A percentile compares a stretch with the other conserved stretches of the same genome.
phyloP scores from a whole-genome alignment of 2,329 filamentous ascomycete species.

The Lachnellula cervina region DNA sequence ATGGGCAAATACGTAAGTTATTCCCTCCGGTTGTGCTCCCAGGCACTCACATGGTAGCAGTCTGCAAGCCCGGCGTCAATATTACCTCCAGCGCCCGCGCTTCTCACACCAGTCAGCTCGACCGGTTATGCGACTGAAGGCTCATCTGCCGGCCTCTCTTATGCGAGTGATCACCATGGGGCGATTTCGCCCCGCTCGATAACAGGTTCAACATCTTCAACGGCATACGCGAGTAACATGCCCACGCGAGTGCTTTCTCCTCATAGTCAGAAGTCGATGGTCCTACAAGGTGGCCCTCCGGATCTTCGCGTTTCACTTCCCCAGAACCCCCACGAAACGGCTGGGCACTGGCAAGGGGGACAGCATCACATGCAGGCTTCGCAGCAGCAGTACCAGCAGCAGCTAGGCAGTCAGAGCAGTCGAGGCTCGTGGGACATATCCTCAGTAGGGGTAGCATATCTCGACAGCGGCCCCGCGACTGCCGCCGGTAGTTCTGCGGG shows the following conservation, averaged over 20 bases:
- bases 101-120: conserved; percentile 31
- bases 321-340: conserved; percentile 24
- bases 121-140: conserved; percentile 29
- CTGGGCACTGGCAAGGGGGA: conserved; percentile 24
- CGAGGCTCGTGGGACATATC: conserved; percentile 32
- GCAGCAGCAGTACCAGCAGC: conserved; percentile 23
- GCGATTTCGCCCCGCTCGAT: conserved; percentile 29
- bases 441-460: conserved; percentile 17
- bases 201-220: conserved; percentile 27
- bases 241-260: conserved; percentile 27
- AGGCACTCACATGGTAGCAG: conserved; percentile 20
- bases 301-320: conserved; percentile 26
- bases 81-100: conserved; percentile 25
- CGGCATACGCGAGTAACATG: conserved; percentile 21
- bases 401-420: conserved; percentile 16
- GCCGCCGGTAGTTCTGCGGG: conserved; percentile 25
- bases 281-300: conserved; percentile 23
- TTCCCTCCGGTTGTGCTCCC: background rate
- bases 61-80: conserved; percentile 32
- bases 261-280: conserved; percentile 25
- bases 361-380: conserved; percentile 27
- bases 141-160: conserved; percentile 25
- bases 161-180: conserved; percentile 29
- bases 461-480: conserved; percentile 28
- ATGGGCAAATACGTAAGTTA: conserved; percentile 76